Percentiles rank a stretch among this genome's conserved stretches.
Evolutionary conservation across 2,329 filamentous ascomycete genomes (phyloP).

Genomic region (Ascochyta fabae): DNA sequence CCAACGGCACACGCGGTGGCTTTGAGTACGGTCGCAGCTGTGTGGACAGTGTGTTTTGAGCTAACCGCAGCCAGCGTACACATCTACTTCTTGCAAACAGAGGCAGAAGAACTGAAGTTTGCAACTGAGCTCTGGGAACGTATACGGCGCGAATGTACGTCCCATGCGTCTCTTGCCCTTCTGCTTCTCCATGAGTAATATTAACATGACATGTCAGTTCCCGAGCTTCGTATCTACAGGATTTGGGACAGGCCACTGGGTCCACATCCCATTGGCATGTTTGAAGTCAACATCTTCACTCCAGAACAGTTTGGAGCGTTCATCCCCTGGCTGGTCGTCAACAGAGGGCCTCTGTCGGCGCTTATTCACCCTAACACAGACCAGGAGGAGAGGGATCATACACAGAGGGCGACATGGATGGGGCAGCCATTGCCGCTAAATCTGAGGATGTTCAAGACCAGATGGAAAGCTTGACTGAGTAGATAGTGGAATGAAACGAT

Average conservation of each 20-base stretch:
- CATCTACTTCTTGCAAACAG: slow-evolving; percentile 76
- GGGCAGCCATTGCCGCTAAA: slow-evolving; percentile 70
- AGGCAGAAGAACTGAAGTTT: slow-evolving; percentile 67
- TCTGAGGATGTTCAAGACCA: slow-evolving; percentile 56
- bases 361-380: slow-evolving; percentile 84
- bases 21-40: slow-evolving; percentile 65
- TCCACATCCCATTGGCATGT: slow-evolving; percentile 86
- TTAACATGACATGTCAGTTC: slow-evolving; percentile 63
- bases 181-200: slow-evolving; percentile 5
- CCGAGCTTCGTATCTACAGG: slow-evolving; percentile 81
- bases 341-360: slow-evolving; percentile 78
- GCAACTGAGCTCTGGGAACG: slow-evolving; percentile 77
- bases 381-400: slow-evolving; percentile 67
- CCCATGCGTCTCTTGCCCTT: not conserved
- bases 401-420: slow-evolving; percentile 76
- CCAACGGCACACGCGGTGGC: slow-evolving; percentile 70
- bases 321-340: slow-evolving; percentile 81
- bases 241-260: slow-evolving; percentile 81
- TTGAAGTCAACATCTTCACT: slow-evolving; percentile 87
- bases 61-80: slow-evolving; percentile 61
- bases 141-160: slow-evolving; percentile 78
- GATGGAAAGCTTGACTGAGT: not conserved
- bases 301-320: slow-evolving; percentile 90
- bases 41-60: not conserved
- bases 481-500: not conserved